phyloP scores from a whole-genome alignment of 2,329 filamentous ascomycete genomes.

The Cladophialophora bantiana region DNA sequence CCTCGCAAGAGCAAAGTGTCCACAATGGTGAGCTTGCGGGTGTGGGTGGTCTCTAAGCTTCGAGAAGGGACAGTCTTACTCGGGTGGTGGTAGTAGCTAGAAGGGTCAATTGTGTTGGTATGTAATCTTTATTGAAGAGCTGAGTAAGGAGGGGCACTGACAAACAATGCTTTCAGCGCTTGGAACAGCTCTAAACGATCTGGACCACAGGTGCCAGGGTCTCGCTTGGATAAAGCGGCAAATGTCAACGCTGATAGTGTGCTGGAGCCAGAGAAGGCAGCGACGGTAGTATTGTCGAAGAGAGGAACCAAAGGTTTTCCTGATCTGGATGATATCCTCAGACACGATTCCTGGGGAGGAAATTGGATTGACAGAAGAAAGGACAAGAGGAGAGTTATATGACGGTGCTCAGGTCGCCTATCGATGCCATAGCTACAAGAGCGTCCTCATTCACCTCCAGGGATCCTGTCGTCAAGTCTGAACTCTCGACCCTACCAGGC shows the following conservation, averaged over 20 bases:
- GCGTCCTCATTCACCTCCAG: constrained; percentile 2
- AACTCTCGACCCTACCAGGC: constrained; percentile 6
- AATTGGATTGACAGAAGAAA: not conserved
- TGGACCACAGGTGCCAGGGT: not conserved
- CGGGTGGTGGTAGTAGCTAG: not conserved
- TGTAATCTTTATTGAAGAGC: not conserved
- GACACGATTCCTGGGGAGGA: not conserved
- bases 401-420: constrained; percentile 15
- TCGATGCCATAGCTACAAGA: constrained; percentile 1
- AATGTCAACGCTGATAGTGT: not conserved
- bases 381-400: constrained; percentile 5
- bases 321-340: not conserved
- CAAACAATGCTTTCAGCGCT: not conserved
- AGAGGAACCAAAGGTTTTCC: not conserved
- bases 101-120: not conserved
- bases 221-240: constrained; percentile 12
- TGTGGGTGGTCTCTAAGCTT: constrained; percentile 2
- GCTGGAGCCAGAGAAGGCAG: not conserved
- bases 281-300: not conserved
- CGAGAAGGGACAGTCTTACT: constrained; percentile 3
- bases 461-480: not conserved
- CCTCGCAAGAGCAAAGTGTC: not conserved
- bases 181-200: not conserved
- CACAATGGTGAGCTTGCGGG: not conserved
- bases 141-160: constrained; percentile 2